These are phyloP conservation scores for Auricularia sp. DNA, from an alignment of 768 basidiomycete genomes.

Conservation along the genomic window DNA sequence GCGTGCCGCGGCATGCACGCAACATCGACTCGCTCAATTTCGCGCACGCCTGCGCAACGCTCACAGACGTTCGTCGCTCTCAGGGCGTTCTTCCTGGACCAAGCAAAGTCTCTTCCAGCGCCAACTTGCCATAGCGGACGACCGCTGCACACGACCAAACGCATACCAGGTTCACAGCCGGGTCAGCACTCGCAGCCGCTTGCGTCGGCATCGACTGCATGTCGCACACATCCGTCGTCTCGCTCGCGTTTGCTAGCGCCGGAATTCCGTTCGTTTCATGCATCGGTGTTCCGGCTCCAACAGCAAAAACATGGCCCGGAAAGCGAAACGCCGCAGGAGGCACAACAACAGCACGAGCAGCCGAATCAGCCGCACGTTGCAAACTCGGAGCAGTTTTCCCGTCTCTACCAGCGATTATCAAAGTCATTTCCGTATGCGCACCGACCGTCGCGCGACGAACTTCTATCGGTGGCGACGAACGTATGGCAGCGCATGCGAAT, in stretches of 20 bases:
- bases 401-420: slow-evolving; percentile 72
- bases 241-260: neutral
- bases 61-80: neutral
- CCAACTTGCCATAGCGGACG: neutral
- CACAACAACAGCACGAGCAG: neutral
- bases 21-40: neutral
- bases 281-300: neutral
- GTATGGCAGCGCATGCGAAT: slow-evolving; percentile 85
- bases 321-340: neutral
- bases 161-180: neutral
- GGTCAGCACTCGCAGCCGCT: neutral
- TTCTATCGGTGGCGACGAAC: slow-evolving; percentile 74
- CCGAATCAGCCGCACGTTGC: neutral
- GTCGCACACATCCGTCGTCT: neutral
- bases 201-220: neutral
- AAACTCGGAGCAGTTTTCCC: slow-evolving; percentile 57
- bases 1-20: neutral
- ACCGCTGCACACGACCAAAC: neutral
- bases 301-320: neutral
- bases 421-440: slow-evolving; percentile 50
- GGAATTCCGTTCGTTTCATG: neutral
- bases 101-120: neutral
- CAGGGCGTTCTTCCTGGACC: neutral
- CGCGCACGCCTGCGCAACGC: neutral
- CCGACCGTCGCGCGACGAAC: slow-evolving; percentile 80